Percentiles rank a stretch among this genome's conserved stretches.
Conservation (phyloP, 2,329 filamentous ascomycete species). For the Colletotrichum sp. region DNA sequence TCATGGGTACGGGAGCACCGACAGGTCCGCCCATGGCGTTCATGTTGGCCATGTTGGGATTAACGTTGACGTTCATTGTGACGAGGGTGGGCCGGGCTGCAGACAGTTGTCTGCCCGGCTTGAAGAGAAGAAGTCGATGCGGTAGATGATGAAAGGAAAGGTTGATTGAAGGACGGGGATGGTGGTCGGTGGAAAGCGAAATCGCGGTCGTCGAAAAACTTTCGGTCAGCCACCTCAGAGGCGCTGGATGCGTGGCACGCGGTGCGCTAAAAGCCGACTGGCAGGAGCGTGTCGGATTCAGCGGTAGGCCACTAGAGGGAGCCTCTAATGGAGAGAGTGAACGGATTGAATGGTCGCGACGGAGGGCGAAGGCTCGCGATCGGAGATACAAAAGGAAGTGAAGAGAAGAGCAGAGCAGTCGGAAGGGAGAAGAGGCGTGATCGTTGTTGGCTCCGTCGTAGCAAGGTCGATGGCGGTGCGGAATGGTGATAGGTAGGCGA, state of each 20-base stretch:
- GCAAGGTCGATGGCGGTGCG: background rate
- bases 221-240: constrained; percentile 33
- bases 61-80: constrained; percentile 62
- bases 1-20: constrained; percentile 68
- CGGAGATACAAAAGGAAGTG: background rate
- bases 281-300: background rate
- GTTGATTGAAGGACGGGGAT: constrained; percentile 10
- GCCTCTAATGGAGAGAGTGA: constrained; percentile 6
- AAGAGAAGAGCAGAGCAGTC: background rate
- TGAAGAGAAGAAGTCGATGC: constrained; percentile 23
- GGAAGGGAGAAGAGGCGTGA: background rate
- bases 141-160: constrained; percentile 1
- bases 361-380: background rate
- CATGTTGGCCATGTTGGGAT: constrained; percentile 70
- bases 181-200: constrained; percentile 16
- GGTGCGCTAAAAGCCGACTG: constrained; percentile 19
- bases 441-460: background rate
- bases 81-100: constrained; percentile 30
- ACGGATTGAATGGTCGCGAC: background rate
- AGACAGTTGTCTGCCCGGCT: constrained; percentile 42
- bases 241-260: constrained; percentile 14
- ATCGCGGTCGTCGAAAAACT: constrained; percentile 25
- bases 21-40: constrained; percentile 71
- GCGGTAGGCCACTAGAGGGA: background rate
- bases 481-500: constrained; percentile 1